Base-by-base conservation (phyloP, 2,329 filamentous ascomycete genomes). In the Graphilbum ipis-grandicollis region DNA sequence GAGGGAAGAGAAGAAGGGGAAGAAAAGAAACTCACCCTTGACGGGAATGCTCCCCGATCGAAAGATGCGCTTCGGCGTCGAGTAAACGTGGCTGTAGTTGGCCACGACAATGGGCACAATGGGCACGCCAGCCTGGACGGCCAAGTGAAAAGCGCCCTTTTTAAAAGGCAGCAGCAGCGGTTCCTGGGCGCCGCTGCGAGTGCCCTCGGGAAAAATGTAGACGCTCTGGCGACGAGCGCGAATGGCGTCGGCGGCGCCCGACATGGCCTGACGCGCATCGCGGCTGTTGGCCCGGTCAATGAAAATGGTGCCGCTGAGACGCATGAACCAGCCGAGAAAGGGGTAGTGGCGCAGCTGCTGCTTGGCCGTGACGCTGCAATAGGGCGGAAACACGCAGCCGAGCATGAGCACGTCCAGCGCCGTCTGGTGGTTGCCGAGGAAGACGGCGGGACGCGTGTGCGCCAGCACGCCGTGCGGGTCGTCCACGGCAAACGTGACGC, bases 141-240 rank as follows among this genome's bases (percentile, higher is more conserved):
- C 90, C 25, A 98, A 68, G 56, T 98, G 88, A 59, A 98, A 98
- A 33, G 88, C 90, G 41, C 90, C 90, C 65, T 98, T 98, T 63
- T 98, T 98, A 68, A 96, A 98, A n/a, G 85, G 82, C 38, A 96
- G 64, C 49, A 98, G 60, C 41, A 68, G 71, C 2, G 90, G 81
- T 38, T 86, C 76, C 48, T 79, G 73, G 39, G 80, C 69, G 60
- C 96, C 93, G 54, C 82, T 92, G 46, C 90, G 72, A 2, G 90
- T 98, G 35, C 90, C 90, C 61, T 98, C 90, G 41, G 81, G 79
- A 57, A 88, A 88, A 60, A 88, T 84, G 62, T 75, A 88, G 48
- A 88, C 81, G 56, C 70, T 81, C 63, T 86, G 80, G 44, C 62
- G 67, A 49, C 78, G 66, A 36, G 59, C 59, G 48, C 67, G 71